A percentile compares a stretch with the other conserved stretches of the same genome.
Conservation (phyloP, 768 basidiomycete genomes). For the Lyophyllum shimeji region DNA sequence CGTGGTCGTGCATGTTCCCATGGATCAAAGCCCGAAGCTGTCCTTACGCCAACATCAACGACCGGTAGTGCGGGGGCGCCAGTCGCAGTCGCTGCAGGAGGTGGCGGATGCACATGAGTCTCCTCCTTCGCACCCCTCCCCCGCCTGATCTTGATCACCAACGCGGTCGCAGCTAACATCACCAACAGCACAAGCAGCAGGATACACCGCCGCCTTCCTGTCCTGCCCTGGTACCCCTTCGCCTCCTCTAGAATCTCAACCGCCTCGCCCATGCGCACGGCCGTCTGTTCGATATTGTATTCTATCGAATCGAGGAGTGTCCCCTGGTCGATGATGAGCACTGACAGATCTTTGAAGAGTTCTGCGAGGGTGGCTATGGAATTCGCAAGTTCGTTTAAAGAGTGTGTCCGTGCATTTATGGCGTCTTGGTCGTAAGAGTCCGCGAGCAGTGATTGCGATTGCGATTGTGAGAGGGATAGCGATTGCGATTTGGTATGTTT, state of each 20-base stretch:
- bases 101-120: conserved; percentile 23
- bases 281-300: conserved; percentile 95
- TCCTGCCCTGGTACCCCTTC: conserved; percentile 88
- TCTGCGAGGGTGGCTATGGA: conserved; percentile 91
- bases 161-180: conserved; percentile 79
- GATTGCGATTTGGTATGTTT: conserved; percentile 32
- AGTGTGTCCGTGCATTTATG: conserved; percentile 52
- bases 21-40: background rate
- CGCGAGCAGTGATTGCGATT: conserved; percentile 35
- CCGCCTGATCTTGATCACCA: conserved; percentile 89
- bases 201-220: conserved; percentile 91
- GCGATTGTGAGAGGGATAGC: conserved; percentile 34
- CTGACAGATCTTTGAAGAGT: conserved; percentile 92
- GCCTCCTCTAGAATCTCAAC: conserved; percentile 84
- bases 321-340: conserved; percentile 96
- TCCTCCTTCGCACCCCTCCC: conserved; percentile 28
- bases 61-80: background rate
- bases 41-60: background rate
- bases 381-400: conserved; percentile 87
- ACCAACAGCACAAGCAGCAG: conserved; percentile 90
- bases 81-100: background rate
- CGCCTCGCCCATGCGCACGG: conserved; percentile 76
- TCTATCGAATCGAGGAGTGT: conserved; percentile 95
- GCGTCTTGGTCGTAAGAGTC: conserved; percentile 41
- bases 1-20: conserved; percentile 6